Evolutionary conservation across 257 asterid species (phyloP).

Genomic region (Fraxinus americana): DNA sequence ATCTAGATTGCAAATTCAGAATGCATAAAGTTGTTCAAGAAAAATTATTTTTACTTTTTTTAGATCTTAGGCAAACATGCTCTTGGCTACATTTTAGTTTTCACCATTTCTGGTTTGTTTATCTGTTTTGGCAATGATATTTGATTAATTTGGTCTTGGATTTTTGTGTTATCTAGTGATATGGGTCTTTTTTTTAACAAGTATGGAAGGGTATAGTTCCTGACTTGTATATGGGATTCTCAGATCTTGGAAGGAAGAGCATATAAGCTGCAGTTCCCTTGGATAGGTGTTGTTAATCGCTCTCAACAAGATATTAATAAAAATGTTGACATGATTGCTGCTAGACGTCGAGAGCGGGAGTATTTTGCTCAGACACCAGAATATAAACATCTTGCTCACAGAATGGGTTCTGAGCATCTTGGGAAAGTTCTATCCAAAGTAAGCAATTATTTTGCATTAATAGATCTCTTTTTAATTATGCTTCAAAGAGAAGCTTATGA

Average conservation of each 20-base stretch:
- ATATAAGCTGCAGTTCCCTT: slow-evolving; percentile 78
- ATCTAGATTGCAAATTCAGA: no score
- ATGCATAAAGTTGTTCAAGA: no score
- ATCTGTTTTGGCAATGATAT: not conserved
- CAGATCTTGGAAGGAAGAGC: slow-evolving; percentile 77
- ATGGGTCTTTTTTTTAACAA: not conserved
- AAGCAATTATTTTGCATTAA: slow-evolving; percentile 23
- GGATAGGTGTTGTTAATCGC: slow-evolving; percentile 91
- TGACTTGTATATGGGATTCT: slow-evolving; percentile 17
- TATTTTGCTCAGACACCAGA: slow-evolving; percentile 67
- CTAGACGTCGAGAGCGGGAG: slow-evolving; percentile 71
- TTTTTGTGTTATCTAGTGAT: slow-evolving; percentile 1
- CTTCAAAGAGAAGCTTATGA: slow-evolving; percentile 1
- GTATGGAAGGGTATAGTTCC: slow-evolving; percentile 6
- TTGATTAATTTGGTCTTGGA: not conserved
- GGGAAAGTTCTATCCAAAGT: slow-evolving; percentile 75
- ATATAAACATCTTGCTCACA: slow-evolving; percentile 57
- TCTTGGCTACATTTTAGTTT: not conserved
- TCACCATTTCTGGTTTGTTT: not conserved
- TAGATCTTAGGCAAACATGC: not conserved
- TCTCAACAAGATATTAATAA: slow-evolving; percentile 81
- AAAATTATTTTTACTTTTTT: no score
- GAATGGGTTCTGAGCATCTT: slow-evolving; percentile 86
- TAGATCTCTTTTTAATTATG: not conserved
- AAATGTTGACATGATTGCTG: slow-evolving; percentile 85